Evolutionary conservation across 257 asterid genomes (phyloP), one percentile per base, ranked within the genome.

Genomic region (Phtheirospermum japonicum): DNA sequence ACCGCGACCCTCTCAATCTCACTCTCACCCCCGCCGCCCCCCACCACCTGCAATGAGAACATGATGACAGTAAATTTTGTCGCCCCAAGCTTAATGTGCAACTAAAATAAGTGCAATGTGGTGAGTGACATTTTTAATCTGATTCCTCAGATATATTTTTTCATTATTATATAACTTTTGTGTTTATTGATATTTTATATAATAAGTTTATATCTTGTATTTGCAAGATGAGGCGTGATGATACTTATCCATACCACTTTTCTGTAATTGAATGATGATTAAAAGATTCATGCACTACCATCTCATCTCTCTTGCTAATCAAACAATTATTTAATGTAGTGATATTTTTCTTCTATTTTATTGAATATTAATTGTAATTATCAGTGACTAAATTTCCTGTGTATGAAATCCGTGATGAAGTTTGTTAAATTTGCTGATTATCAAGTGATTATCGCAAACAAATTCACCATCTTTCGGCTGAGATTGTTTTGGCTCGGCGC

Each of bases 391-490:
- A 18, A 36, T 42, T 66, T 36, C n/a, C n/a, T 59, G 9, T 4
- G 55, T 13, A 31, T 63, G 83, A 79, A 64, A 69, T 79, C 85
- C n/a, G n/a, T 79, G 86, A 80, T 80, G 84, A 68, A 34, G 34
- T 12, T 14, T 12, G 4, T 66, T 33, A 54, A 10, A 26, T 4
- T 37, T 16, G 56, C 73, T 83, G 86, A 81, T 39, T 70, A 28
- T 8, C 14, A 23, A 26, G 69, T 81, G 85, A 81, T 86, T 77
- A 81, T 63, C 51, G 19, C 69, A 54, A 64, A 61, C 7, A 49
- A 55, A 26, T 56, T 80, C 94, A 89, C 90, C 85, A 89, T 89
- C 91, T 86, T 86, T 89, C 85, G 89, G 67, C 88, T 89, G 97
- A 78, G 95, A 78, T 79, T 84, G 91, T 33, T 33, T 33, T n/a